These are phyloP conservation scores for Sclerotiophoma versabilis DNA, from an alignment of 2,329 filamentous ascomycete species.

Conservation along the genomic window DNA sequence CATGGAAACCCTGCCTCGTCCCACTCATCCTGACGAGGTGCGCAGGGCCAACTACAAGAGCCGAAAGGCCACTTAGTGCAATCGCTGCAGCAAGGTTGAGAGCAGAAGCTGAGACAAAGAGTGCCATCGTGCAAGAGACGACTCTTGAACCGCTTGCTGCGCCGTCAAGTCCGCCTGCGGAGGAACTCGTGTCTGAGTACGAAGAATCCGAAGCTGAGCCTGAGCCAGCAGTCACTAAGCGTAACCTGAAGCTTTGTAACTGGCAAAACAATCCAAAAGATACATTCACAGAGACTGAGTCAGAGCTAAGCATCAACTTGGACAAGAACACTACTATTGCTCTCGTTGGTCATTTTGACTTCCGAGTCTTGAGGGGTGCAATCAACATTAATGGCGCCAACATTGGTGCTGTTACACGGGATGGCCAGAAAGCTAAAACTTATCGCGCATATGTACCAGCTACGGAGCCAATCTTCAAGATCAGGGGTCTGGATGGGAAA, in stretches of 20 bases:
- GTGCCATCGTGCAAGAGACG: conserved; percentile 15
- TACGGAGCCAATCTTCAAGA: conserved; percentile 73
- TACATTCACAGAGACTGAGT: conserved; percentile 32
- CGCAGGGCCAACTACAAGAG: conserved; percentile 16
- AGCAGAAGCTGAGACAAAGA: conserved; percentile 28
- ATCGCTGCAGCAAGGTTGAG: conserved; percentile 44
- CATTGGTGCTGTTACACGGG: conserved; percentile 55
- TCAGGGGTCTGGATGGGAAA: conserved; percentile 63
- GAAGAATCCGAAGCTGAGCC: conserved; percentile 30
- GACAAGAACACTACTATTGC: conserved; percentile 47
- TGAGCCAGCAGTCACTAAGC: conserved; percentile 15
- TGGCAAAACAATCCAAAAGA: conserved; percentile 36
- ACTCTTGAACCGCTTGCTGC: conserved; percentile 22
- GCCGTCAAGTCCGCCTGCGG: conserved; percentile 25
- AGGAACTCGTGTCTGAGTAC: conserved; percentile 23
- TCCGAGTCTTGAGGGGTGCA: conserved; percentile 68
- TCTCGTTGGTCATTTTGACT: conserved; percentile 69
- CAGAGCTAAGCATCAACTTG: conserved; percentile 37
- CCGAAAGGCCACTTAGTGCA: conserved; percentile 39
- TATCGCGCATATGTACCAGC: conserved; percentile 69
- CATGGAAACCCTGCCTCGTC: not conserved
- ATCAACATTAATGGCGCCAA: conserved; percentile 71
- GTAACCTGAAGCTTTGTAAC: conserved; percentile 41
- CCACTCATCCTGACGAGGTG: not conserved
- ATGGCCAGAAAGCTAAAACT: conserved; percentile 21